Evolutionary conservation across 169 alveolate species (phyloP), one percentile per base, ranked within the genome.

Genomic region (Plasmodium blacklocki): DNA sequence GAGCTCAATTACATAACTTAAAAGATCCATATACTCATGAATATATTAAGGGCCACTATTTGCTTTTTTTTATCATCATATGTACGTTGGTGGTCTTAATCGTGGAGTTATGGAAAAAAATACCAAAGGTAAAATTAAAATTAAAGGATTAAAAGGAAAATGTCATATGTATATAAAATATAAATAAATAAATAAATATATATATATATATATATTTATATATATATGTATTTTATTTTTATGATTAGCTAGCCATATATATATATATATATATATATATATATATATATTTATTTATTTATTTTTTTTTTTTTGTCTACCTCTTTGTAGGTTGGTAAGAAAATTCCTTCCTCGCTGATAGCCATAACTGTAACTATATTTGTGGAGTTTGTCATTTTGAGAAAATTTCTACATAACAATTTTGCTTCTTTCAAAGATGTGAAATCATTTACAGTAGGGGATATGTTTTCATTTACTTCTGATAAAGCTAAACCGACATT

Each of bases 1-100:
- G 75, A 68, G 97, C 96, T 11, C 97, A 95, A 74, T 75, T 95
- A 60, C 96, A 94, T 32, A 93, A 94, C 18, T 93, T 95, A 66
- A 88, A 62, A 73, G 93, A 95, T 64, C 94, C 94, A 14, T 71
- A 85, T 9, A 92, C 96, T 2, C 94, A 91, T 32, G 88, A 76
- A 29, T 95, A 93, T 63, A 59, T 93, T 3, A 45, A 49, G 70
- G 97, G 97, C 8, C n/a, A 68, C 19, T 70, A 67, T 23, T 68
- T 80, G n/a, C 72, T 80, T 29, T 80, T 66, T 67, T 80, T 80
- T 60, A 26, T 68, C 39, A 67, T 80, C 18, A 80, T 80, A 19
- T 67, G 85, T 80, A 67, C 90, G 0, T 54, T 80, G 14, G 90
- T 80, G 21, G 90, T 80, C 29, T 18, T 80, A 58, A 80, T 80